These are phyloP conservation scores for Karstenula rhodostoma DNA, from an alignment of 2,329 filamentous ascomycete genomes.

Conservation along the genomic window DNA sequence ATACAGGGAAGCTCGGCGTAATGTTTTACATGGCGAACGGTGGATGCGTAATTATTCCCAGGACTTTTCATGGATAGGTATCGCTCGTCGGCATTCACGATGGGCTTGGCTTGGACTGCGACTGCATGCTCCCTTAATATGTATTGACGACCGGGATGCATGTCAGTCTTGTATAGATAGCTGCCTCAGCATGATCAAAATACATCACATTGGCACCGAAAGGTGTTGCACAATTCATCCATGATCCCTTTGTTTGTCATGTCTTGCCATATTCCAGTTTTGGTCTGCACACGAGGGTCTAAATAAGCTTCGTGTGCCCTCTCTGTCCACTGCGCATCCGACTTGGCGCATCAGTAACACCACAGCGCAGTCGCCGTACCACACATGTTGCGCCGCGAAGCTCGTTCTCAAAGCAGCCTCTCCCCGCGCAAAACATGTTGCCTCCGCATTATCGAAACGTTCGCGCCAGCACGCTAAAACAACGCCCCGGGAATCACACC, in stretches of 20 bases:
- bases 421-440: not conserved
- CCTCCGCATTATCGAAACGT: not conserved
- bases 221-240: not conserved
- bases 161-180: slow-evolving; percentile 14
- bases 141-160: slow-evolving; percentile 10
- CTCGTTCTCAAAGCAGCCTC: slow-evolving; percentile 2
- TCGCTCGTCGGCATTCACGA: slow-evolving; percentile 11
- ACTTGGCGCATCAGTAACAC: slow-evolving; percentile 2
- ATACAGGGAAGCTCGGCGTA: slow-evolving; percentile 9
- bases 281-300: not conserved
- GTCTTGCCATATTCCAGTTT: not conserved
- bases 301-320: slow-evolving; percentile 3
- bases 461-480: slow-evolving; percentile 7
- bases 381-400: not conserved
- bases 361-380: not conserved
- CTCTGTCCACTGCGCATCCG: not conserved
- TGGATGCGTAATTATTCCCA: slow-evolving; percentile 12
- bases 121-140: slow-evolving; percentile 13
- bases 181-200: slow-evolving; percentile 5
- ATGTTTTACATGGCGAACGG: slow-evolving; percentile 8
- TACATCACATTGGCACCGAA: slow-evolving; percentile 9
- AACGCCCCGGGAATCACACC: not conserved
- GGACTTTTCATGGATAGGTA: slow-evolving; percentile 6
- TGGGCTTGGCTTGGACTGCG: slow-evolving; percentile 6
- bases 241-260: not conserved